Percentiles rank a stretch among this genome's conserved stretches.
These are phyloP conservation scores for Polytrichum commune DNA, from an alignment of 225 moss, liverwort and hornwort species.

Conservation along the genomic window DNA sequence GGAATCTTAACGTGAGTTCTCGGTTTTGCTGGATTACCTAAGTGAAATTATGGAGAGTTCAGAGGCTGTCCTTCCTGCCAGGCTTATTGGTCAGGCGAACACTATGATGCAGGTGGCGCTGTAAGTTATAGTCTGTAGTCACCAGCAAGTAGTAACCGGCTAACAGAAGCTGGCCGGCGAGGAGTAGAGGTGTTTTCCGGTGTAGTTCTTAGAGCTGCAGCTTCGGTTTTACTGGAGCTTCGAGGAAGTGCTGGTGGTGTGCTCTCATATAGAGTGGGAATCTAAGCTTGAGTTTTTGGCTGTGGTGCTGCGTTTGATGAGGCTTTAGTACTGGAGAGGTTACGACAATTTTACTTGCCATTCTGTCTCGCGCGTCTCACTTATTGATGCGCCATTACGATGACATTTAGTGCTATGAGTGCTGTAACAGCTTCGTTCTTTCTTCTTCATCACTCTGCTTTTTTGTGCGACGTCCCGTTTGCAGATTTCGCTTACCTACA, in stretches of 20 bases:
- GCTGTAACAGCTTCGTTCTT: constrained; percentile 9
- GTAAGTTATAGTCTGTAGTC: neutral
- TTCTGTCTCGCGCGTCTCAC: constrained; percentile 6
- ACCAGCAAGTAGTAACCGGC: no score
- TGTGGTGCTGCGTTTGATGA: neutral
- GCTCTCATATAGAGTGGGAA: neutral
- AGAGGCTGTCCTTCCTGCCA: no score
- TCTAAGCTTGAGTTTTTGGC: neutral
- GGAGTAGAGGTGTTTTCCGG: no score
- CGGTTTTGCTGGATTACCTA: neutral
- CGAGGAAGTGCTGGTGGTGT: neutral
- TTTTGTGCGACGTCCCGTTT: constrained; percentile 2
- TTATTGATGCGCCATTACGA: constrained; percentile 14
- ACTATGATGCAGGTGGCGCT: neutral
- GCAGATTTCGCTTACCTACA: constrained; percentile 12
- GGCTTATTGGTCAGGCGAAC: no score
- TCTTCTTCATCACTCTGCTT: neutral
- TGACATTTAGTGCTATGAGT: constrained; percentile 1
- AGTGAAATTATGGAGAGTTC: no score
- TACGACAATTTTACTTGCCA: neutral
- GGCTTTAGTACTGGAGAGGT: neutral
- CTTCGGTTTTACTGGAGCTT: neutral
- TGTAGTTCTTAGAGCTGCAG: neutral
- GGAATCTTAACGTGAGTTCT: neutral
- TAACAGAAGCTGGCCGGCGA: no score